Base-by-base conservation (phyloP, 805 yeast genomes). In the Tetrapisispora iriomotensis region DNA sequence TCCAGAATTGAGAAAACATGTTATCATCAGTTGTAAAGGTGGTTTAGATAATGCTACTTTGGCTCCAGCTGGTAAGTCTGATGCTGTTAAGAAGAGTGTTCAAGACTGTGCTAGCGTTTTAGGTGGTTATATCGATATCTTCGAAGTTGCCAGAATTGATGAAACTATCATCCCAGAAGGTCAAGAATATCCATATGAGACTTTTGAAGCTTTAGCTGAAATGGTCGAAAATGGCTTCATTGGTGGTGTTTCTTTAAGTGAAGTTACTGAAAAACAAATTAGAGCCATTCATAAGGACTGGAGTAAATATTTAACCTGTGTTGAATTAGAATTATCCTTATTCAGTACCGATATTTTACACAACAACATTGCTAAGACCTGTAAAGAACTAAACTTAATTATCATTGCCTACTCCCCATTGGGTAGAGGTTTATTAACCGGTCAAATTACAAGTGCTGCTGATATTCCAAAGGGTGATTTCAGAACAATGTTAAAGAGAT, bases 361-460 rank as follows among this genome's bases (percentile, higher is more conserved):
- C 2, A 76, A 82, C 54, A 95, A 90, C 1, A 68, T 82, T 17
- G 71, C 79, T 45, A 73, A 68, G 3, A 69, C 72, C 5, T 74
- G 80, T 46, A 68, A 72, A 17, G 75, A 79, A 44, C 60, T 69
- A 25, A 67, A 67, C 13, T 72, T 87, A 40, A 81, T 92, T 12
- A 65, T 84, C 23, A 66, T 84, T 41, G 83, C 87, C 20, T 87
- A 87, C 61, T 81, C 94, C 23, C 96, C 96, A 23, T 67, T 87
- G 40, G 80, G 87, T 8, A 71, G 83, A 51, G 96, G 95, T 1
- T 64, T 79, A 44, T 67, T 87, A 39, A 78, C 90, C 3, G 94
- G 92, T 41, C 45, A 52, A 25, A 60, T 77, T 38, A 74, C 61
- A 20, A 59, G 70, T 6, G 49, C 61, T 17, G 50, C 58, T 0